Evolutionary conservation across 441 rosid genomes (phyloP), one percentile per base, ranked within the genome.

Genomic region (Melastoma candidum): DNA sequence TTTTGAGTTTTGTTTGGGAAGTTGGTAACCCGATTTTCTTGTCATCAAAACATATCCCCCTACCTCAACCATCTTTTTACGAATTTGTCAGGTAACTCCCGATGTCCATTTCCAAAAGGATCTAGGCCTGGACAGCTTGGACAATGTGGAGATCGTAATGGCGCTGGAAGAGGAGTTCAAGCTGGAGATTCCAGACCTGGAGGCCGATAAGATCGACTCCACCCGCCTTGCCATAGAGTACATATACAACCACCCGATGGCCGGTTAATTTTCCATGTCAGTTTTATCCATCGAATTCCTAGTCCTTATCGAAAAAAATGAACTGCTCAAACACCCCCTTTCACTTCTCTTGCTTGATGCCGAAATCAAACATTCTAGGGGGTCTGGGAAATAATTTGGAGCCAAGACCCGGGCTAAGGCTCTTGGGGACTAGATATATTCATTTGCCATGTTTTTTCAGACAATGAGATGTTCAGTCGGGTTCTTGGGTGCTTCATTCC

Each of bases 111-210:
- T 90, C 72, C 96, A 90, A 61, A 85, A 83, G 46, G 96, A 87
- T 77, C 49, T 90, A 68, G 95, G 92, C 1, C 73, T 90, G 73
- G 96, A 87, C 72, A 87, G 97, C 75, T 73, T 90, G 80, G 97
- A 90, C 81, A 87, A 60, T 8, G 93, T 90, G 68, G 98, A 90
- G 84, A 85, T 90, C 46, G 85, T 90, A 44, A 85, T 90, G 96
- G 98, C 88, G 25, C 70, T 90, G 13, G 95, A 90, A 71, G 98
- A 87, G 66, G 98, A 90, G 63, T 90, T 90, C 74, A 90, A 87
- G 79, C 82, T 87, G 51, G 95, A 87, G 61, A 90, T 90, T 12
- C 96, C 95, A 1, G 95, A 90, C 76, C 80, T 77, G 71, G 98
- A 90, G 78, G 98, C 98, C 44, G 93, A 78, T 41, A 87, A 74